These are phyloP conservation scores for Dissophora globulifera DNA, from an alignment of 192 early-diverging fungal genomes.

Conservation along the genomic window DNA sequence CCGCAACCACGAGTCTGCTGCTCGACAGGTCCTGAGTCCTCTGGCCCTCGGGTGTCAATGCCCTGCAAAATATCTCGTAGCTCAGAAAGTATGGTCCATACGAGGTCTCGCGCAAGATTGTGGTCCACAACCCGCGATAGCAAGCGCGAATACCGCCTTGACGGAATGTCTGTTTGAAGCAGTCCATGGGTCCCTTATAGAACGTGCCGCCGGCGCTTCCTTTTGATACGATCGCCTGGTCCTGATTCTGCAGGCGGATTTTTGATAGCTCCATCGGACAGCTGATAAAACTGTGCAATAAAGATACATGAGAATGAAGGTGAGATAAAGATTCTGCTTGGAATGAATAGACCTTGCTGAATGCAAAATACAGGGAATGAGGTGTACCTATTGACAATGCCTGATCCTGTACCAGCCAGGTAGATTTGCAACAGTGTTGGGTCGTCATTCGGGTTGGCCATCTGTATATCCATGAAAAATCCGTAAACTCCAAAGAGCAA, in stretches of 20 bases:
- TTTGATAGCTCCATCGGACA: slow-evolving; percentile 70
- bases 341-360: no score
- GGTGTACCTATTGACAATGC: slow-evolving; percentile 67
- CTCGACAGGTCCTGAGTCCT: slow-evolving; percentile 54
- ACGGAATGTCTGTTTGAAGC: slow-evolving; percentile 55
- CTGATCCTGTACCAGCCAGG: slow-evolving; percentile 64
- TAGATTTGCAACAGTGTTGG: slow-evolving; percentile 61
- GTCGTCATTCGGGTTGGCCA: slow-evolving; percentile 28
- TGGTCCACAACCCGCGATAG: slow-evolving; percentile 61
- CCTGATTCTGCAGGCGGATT: slow-evolving; percentile 65
- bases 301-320: neutral
- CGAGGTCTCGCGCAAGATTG: slow-evolving; percentile 61
- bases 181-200: slow-evolving; percentile 64
- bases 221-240: slow-evolving; percentile 14
- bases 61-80: slow-evolving; percentile 61
- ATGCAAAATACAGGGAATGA: no score
- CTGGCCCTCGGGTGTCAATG: slow-evolving; percentile 45
- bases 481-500: slow-evolving; percentile 67
- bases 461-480: slow-evolving; percentile 61
- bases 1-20: slow-evolving; percentile 59
- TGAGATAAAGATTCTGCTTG: no score
- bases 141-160: slow-evolving; percentile 63
- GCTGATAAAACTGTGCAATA: slow-evolving; percentile 59
- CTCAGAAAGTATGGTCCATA: slow-evolving; percentile 69
- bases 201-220: slow-evolving; percentile 8